Evolutionary conservation across 2,329 filamentous ascomycete species (phyloP).

Genomic region (Calonectria pseudoreteaudii): DNA sequence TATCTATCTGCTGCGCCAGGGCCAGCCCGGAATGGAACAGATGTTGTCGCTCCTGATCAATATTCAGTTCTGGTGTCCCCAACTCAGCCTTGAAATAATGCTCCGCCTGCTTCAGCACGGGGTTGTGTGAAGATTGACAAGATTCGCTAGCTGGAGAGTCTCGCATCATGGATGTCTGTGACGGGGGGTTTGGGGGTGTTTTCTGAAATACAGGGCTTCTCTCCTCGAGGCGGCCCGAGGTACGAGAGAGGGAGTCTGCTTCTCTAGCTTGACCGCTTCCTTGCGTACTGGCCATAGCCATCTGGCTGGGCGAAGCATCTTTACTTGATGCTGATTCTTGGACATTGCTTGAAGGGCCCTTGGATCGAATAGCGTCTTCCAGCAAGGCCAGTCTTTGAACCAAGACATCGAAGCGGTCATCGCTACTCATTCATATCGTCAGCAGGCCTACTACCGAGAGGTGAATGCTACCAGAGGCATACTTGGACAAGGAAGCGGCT

Average conservation of each 20-base stretch:
- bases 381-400: not conserved
- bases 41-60: not conserved
- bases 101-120: constrained; percentile 2
- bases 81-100: constrained; percentile 1
- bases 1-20: not conserved
- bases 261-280: not conserved
- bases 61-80: not conserved
- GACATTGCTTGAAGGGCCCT: not conserved
- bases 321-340: not conserved
- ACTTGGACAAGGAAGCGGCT: not conserved
- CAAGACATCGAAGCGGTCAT: constrained; percentile 6
- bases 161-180: not conserved
- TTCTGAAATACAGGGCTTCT: not conserved
- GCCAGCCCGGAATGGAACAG: constrained; percentile 5
- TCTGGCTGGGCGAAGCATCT: not conserved
- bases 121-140: not conserved
- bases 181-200: not conserved
- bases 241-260: not conserved
- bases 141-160: not conserved
- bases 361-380: not conserved
- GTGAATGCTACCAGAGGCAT: not conserved
- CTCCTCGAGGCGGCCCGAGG: not conserved
- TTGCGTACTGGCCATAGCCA: not conserved
- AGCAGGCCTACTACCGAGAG: not conserved
- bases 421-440: not conserved